Percentiles rank a stretch among this genome's conserved stretches.
Evolutionary conservation across 139 green algal genomes (phyloP).

Genomic region (Picochlorum costavermella): DNA sequence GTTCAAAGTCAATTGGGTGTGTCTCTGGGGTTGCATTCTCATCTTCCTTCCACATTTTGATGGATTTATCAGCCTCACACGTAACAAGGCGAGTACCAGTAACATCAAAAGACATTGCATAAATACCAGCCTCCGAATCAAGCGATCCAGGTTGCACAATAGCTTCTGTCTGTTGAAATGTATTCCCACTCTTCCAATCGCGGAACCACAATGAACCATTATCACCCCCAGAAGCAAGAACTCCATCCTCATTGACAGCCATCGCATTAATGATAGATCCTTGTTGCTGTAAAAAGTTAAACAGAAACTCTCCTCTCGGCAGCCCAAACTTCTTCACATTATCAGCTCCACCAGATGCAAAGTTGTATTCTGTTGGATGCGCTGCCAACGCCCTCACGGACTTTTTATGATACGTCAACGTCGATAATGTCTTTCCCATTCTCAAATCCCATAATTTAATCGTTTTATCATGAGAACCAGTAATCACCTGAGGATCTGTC

Average conservation of each 20-base stretch:
- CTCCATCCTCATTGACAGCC: slow-evolving; percentile 89
- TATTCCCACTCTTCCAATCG: slow-evolving; percentile 92
- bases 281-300: slow-evolving; percentile 95
- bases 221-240: slow-evolving; percentile 73
- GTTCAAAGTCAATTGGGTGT: slow-evolving; percentile 77
- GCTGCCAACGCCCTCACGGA: slow-evolving; percentile 55
- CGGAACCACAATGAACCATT: slow-evolving; percentile 78
- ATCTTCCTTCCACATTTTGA: slow-evolving; percentile 98
- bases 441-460: slow-evolving; percentile 83
- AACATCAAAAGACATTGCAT: slow-evolving; percentile 63
- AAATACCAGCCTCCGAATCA: slow-evolving; percentile 79
- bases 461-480: slow-evolving; percentile 74
- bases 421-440: slow-evolving; percentile 65
- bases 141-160: slow-evolving; percentile 88
- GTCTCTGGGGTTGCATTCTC: slow-evolving; percentile 72
- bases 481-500: slow-evolving; percentile 89
- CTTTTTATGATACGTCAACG: slow-evolving; percentile 99
- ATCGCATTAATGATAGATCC: slow-evolving; percentile 85
- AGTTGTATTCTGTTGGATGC: slow-evolving; percentile 81
- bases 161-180: slow-evolving; percentile 80
- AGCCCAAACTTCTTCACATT: slow-evolving; percentile 98
- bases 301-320: slow-evolving; percentile 83
- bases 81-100: slow-evolving; percentile 77
- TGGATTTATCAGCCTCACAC: slow-evolving; percentile 93
- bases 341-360: slow-evolving; percentile 76